Percentiles rank a stretch among this genome's conserved stretches.
phyloP scores from a whole-genome alignment of 75 land plant species.

The Pseudotsuga menziesii region DNA sequence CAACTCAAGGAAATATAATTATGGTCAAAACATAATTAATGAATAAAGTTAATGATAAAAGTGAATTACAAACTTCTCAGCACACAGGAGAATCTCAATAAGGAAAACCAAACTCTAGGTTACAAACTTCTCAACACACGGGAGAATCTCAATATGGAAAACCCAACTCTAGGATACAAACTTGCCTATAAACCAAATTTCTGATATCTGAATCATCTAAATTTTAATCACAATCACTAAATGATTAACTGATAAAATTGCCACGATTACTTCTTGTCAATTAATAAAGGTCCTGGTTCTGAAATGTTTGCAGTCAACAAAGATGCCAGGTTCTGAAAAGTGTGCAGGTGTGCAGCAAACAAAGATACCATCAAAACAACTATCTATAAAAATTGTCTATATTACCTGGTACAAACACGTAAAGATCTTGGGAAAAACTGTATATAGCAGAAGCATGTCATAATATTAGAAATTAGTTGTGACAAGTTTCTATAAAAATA shows the following conservation, averaged over 20 bases:
- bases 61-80: neutral
- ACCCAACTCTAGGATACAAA: neutral
- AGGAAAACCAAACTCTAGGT: neutral
- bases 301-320: neutral
- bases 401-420: neutral
- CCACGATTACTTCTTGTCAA: neutral
- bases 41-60: neutral
- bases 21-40: too few species aligned
- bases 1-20: too few species aligned
- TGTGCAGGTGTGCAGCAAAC: too few species aligned
- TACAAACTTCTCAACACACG: neutral
- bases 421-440: neutral
- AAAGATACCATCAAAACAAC: neutral
- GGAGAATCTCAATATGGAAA: neutral
- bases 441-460: neutral
- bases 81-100: neutral
- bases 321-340: too few species aligned
- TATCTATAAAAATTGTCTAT: neutral
- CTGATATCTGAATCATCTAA: neutral
- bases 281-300: neutral
- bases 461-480: neutral
- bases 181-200: neutral
- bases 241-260: neutral
- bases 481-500: neutral
- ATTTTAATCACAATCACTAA: neutral